These are phyloP conservation scores for Russula olivacea DNA, from an alignment of 768 basidiomycete genomes.

Conservation along the genomic window DNA sequence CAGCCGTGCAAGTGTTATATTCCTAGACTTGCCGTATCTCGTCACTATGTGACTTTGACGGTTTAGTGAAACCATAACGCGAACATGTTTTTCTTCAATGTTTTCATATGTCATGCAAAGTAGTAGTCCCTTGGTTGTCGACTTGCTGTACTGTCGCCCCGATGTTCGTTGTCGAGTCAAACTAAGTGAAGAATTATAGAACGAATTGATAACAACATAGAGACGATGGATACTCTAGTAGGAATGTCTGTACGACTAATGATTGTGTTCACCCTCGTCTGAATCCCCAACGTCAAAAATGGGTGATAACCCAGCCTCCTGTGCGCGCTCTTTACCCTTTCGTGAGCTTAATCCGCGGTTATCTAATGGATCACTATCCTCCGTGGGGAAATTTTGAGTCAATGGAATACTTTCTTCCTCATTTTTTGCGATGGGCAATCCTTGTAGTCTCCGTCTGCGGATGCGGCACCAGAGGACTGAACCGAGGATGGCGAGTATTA, in stretches of 20 bases:
- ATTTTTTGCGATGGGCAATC: conserved; percentile 37
- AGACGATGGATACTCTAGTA: background rate
- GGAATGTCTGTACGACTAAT: background rate
- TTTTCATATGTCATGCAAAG: background rate
- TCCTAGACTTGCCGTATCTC: conserved; percentile 72
- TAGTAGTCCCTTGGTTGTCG: background rate
- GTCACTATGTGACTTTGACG: conserved; percentile 79
- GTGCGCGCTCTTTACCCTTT: conserved; percentile 37
- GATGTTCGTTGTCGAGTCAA: background rate
- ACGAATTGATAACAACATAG: background rate
- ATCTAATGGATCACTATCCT: conserved; percentile 23
- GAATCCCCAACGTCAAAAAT: conserved; percentile 45
- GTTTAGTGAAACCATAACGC: conserved; percentile 79
- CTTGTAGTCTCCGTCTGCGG: conserved; percentile 39
- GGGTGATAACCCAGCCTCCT: conserved; percentile 30
- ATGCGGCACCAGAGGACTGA: conserved; percentile 76
- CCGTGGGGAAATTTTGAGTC: conserved; percentile 34
- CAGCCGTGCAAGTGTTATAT: conserved; percentile 63
- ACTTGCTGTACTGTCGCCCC: background rate
- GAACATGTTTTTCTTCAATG: conserved; percentile 39
- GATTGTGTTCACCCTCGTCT: conserved; percentile 31
- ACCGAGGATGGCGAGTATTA: conserved; percentile 63
- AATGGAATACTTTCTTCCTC: conserved; percentile 71
- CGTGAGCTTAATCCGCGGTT: conserved; percentile 22
- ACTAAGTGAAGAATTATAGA: background rate